A percentile compares a stretch with the other conserved stretches of the same genome.
phyloP scores from a whole-genome alignment of 73 alveolate species.

The Paramecium sonneborni region DNA sequence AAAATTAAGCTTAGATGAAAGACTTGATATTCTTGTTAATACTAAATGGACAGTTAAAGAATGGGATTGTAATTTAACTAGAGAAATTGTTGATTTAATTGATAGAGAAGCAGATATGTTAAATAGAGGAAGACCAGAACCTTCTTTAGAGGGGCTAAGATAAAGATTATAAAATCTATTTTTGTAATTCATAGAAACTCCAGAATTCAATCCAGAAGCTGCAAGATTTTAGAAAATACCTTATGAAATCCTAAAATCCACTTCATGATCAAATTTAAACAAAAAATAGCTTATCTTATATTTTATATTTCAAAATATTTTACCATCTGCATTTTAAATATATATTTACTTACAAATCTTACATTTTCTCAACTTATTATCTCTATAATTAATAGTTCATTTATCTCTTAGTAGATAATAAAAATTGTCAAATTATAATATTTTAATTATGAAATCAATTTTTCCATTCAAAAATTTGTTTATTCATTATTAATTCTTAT shows the following conservation, averaged over 20 bases:
- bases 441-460: no score
- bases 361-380: no score
- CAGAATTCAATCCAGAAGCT: slow-evolving; percentile 99
- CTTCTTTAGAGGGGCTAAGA: slow-evolving; percentile 97
- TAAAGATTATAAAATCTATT: slow-evolving; percentile 96
- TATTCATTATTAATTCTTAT: no score
- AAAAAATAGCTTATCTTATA: background rate
- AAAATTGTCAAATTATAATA: no score
- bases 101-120: slow-evolving; percentile 99
- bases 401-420: no score
- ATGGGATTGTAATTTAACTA: slow-evolving; percentile 97
- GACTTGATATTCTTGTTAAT: slow-evolving; percentile 94
- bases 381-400: no score
- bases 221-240: slow-evolving; percentile 98
- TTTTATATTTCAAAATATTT: no score
- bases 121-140: slow-evolving; percentile 98
- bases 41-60: slow-evolving; percentile 99
- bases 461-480: no score
- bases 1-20: slow-evolving; percentile 92
- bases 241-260: slow-evolving; percentile 79
- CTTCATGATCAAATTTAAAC: background rate
- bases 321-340: no score
- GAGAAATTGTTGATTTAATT: slow-evolving; percentile 98
- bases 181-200: slow-evolving; percentile 98
- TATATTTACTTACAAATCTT: no score